These are phyloP conservation scores for Alternaria metachromatica DNA, from an alignment of 2,329 filamentous ascomycete species.

Conservation along the genomic window DNA sequence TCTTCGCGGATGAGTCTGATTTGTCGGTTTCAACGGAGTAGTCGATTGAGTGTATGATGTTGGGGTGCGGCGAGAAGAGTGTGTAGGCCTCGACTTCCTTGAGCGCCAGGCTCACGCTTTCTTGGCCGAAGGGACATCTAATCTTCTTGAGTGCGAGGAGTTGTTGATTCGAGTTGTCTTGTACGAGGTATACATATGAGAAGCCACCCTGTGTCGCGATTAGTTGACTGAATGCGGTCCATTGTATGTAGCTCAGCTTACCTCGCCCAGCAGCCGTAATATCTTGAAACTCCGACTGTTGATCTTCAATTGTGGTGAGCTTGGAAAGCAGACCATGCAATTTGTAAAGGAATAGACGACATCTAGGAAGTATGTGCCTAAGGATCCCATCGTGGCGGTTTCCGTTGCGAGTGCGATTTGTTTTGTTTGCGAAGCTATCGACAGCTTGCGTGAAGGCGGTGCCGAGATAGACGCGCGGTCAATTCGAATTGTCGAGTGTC, in stretches of 20 bases:
- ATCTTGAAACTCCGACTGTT: slow-evolving; percentile 97
- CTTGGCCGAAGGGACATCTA: slow-evolving; percentile 94
- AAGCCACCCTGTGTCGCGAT: slow-evolving; percentile 76
- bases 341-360: slow-evolving; percentile 90
- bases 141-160: slow-evolving; percentile 98
- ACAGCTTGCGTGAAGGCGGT: slow-evolving; percentile 24
- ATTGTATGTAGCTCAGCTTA: slow-evolving; percentile 50
- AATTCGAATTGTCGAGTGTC: neutral
- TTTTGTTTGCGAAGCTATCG: slow-evolving; percentile 21
- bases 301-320: slow-evolving; percentile 91
- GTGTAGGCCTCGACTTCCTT: slow-evolving; percentile 97
- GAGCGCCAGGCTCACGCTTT: slow-evolving; percentile 92
- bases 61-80: slow-evolving; percentile 80
- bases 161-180: slow-evolving; percentile 82
- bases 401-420: slow-evolving; percentile 3
- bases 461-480: slow-evolving; percentile 18
- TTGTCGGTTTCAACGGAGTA: slow-evolving; percentile 79
- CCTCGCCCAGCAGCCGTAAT: slow-evolving; percentile 88
- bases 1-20: slow-evolving; percentile 75
- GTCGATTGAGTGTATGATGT: slow-evolving; percentile 87
- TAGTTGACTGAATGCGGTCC: neutral
- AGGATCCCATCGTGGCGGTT: slow-evolving; percentile 38
- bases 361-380: slow-evolving; percentile 74
- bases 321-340: slow-evolving; percentile 96
- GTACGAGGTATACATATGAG: slow-evolving; percentile 98